phyloP scores from a whole-genome alignment of 768 basidiomycete species.

The Mycena crocata region DNA sequence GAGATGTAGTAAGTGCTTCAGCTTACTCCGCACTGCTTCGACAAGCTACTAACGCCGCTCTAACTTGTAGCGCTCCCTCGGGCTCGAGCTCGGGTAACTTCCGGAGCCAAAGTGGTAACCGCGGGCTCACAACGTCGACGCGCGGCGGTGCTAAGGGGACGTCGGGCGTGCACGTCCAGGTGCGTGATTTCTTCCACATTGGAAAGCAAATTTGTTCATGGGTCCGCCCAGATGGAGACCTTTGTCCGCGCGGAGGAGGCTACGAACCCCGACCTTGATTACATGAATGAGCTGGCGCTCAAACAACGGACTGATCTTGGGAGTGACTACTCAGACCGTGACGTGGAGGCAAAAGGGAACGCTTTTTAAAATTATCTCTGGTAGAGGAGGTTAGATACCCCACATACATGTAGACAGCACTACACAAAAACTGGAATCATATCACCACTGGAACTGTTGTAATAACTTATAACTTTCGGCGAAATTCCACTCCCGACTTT shows the following conservation, averaged over 20 bases:
- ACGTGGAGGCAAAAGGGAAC: conserved; percentile 44
- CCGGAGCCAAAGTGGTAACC: conserved; percentile 35
- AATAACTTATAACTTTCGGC: too few species aligned
- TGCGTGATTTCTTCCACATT: conserved; percentile 28
- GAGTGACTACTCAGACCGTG: conserved; percentile 46
- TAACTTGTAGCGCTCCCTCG: conserved; percentile 34
- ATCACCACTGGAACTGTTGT: too few species aligned
- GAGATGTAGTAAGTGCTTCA: conserved; percentile 57
- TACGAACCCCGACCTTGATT: conserved; percentile 26
- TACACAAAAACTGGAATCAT: too few species aligned
- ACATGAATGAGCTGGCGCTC: conserved; percentile 38
- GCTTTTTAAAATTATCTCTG: conserved; percentile 17
- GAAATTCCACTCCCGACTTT: background rate
- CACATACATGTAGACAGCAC: conserved; percentile 10
- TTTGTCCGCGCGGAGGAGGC: conserved; percentile 54
- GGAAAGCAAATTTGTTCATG: background rate
- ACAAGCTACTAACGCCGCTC: background rate
- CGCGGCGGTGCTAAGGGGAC: conserved; percentile 31
- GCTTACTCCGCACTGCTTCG: background rate
- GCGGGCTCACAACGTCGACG: conserved; percentile 37
- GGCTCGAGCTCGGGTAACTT: conserved; percentile 40
- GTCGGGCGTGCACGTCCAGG: conserved; percentile 61
- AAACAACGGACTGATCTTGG: conserved; percentile 39
- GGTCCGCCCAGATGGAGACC: conserved; percentile 59
- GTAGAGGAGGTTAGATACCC: conserved; percentile 13